Evolutionary conservation across 2,329 filamentous ascomycete species (phyloP).

Genomic region (Colletotrichum noveboracense): DNA sequence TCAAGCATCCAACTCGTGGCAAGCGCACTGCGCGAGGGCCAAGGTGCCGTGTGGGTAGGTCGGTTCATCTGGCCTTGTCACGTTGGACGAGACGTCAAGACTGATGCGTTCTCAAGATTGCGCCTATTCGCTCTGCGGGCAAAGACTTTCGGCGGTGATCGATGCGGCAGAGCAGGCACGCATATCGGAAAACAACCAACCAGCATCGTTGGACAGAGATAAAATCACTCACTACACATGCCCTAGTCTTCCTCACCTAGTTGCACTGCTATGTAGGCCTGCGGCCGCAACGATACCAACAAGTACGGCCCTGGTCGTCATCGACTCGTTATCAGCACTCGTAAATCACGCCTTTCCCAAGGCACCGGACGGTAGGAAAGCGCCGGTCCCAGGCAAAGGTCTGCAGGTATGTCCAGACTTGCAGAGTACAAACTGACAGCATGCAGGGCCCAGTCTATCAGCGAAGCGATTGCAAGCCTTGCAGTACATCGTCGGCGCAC

Average conservation of each 20-base stretch:
- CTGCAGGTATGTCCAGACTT: conserved; percentile 15
- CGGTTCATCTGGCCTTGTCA: conserved; percentile 37
- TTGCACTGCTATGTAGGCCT: conserved; percentile 77
- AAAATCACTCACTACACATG: conserved; percentile 56
- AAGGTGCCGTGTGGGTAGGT: conserved; percentile 85
- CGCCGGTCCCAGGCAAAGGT: conserved; percentile 46
- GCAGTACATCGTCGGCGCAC: conserved; percentile 69
- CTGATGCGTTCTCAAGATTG: conserved; percentile 35
- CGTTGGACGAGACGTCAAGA: background rate
- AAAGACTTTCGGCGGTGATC: conserved; percentile 37
- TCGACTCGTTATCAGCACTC: conserved; percentile 80
- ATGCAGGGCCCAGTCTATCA: conserved; percentile 39
- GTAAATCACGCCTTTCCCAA: conserved; percentile 80
- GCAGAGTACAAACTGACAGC: background rate
- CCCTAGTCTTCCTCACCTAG: conserved; percentile 70
- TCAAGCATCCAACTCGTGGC: conserved; percentile 72
- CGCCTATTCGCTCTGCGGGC: conserved; percentile 42
- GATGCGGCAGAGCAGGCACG: conserved; percentile 8
- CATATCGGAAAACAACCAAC: conserved; percentile 2
- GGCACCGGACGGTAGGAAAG: conserved; percentile 43
- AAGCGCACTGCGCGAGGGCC: conserved; percentile 64
- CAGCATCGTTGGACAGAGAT: background rate
- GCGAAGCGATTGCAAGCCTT: conserved; percentile 56
- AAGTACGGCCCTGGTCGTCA: conserved; percentile 71
- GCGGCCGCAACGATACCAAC: conserved; percentile 65